Base-by-base conservation (phyloP, 2,329 filamentous ascomycete genomes). In the Exophiala calicioides region DNA sequence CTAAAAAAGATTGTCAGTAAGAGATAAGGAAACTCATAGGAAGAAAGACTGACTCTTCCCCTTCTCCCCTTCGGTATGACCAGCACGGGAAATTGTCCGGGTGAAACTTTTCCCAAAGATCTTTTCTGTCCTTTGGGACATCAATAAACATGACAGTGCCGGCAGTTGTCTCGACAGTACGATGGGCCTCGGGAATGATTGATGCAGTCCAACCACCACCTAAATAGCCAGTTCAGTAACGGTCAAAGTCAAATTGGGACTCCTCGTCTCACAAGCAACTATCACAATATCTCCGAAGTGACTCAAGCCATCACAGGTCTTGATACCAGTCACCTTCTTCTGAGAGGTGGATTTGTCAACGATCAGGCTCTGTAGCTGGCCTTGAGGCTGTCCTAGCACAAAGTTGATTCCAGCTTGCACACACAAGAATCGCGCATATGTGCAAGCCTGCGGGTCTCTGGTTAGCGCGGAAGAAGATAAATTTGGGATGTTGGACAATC, bases 121-220 rank as follows among this genome's bases (percentile, higher is more conserved):
- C 61, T n/a, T 44, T 52, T 9, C 65, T 47, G 1, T 56, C 21
- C 1, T 51, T 23, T 1, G 64, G 65, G 2, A 70, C 44, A n/a
- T 67, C 57, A 16, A 70, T 61, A 13, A 63, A 63, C 20, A 66
- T 52, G 9, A 72, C 60, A 9, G 60, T 65, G 10, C 69, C 68
- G n/a, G n/a, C n/a, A n/a, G n/a, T n/a, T n/a, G n/a, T n/a, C n/a
- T n/a, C n/a, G n/a, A n/a, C n/a, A n/a, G n/a, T n/a, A n/a, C n/a
- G n/a, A n/a, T n/a, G n/a, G n/a, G n/a, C n/a, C n/a, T n/a, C n/a
- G n/a, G n/a, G n/a, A n/a, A n/a, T n/a, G n/a, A n/a, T n/a, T n/a
- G n/a, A n/a, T n/a, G n/a, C n/a, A n/a, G n/a, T n/a, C n/a, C n/a
- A n/a, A n/a, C n/a, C n/a, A n/a, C n/a, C n/a, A n/a, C n/a, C n/a